Conservation (phyloP, 2,329 filamentous ascomycete species). For the Aspergillus glaucus region DNA sequence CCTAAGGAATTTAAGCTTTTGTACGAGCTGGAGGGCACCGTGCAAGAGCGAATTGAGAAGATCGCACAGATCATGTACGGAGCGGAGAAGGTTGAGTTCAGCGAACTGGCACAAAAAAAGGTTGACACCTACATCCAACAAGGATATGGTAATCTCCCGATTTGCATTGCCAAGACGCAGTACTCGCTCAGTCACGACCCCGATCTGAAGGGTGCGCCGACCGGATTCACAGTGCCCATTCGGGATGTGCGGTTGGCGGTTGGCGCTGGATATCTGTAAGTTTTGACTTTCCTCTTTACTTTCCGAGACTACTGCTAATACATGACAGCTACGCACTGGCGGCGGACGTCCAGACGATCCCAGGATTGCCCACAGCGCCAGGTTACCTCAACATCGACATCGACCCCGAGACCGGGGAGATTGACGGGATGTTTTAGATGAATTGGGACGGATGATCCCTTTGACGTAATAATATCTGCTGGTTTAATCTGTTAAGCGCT, state of each 20-base stretch:
- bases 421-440: constrained; percentile 77
- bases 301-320: constrained; percentile 30
- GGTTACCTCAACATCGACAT: constrained; percentile 92
- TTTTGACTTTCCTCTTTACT: constrained; percentile 13
- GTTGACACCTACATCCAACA: constrained; percentile 90
- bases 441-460: neutral
- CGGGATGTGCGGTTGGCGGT: constrained; percentile 90
- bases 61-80: constrained; percentile 96
- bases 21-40: constrained; percentile 70
- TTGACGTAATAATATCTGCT: no score
- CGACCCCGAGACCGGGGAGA: constrained; percentile 74
- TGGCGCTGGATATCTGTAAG: constrained; percentile 84
- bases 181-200: constrained; percentile 94
- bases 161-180: constrained; percentile 97
- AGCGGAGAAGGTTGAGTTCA: constrained; percentile 82
- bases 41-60: constrained; percentile 82
- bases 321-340: constrained; percentile 71
- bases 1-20: constrained; percentile 83
- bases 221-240: constrained; percentile 90
- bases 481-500: neutral
- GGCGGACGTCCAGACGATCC: constrained; percentile 97
- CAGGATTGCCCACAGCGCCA: constrained; percentile 86
- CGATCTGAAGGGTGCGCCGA: constrained; percentile 87
- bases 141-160: constrained; percentile 85
- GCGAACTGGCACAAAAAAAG: constrained; percentile 90